phyloP scores from a whole-genome alignment of 441 rosid genomes.

The Croton laevigatus region DNA sequence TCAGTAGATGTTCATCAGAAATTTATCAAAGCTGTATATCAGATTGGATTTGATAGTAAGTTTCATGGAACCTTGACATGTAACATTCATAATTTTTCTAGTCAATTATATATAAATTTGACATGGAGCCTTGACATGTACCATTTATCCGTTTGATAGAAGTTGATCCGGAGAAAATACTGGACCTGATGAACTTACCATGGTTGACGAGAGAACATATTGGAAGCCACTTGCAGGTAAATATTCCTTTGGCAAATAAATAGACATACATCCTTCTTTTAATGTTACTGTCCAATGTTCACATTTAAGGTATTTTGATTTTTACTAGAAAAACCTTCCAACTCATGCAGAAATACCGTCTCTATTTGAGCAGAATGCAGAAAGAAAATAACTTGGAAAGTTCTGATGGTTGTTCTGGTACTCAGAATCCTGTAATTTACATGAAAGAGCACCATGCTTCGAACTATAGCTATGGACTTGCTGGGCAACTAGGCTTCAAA shows the following conservation, averaged over 20 bases:
- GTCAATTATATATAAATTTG: too few relatives aligned
- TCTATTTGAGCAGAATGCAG: conserved; percentile 80
- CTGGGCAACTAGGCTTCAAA: conserved; percentile 17
- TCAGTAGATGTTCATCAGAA: conserved; percentile 54
- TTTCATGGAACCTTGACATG: conserved; percentile 30
- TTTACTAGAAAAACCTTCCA: conserved; percentile 10
- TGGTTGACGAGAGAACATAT: conserved; percentile 81
- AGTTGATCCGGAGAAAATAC: conserved; percentile 82
- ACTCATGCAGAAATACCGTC: conserved; percentile 84
- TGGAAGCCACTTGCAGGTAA: conserved; percentile 91
- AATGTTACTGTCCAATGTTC: neutral
- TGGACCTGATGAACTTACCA: conserved; percentile 67
- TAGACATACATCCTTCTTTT: neutral
- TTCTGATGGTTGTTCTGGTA: conserved; percentile 34
- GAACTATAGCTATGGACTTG: conserved; percentile 34
- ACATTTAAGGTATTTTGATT: neutral
- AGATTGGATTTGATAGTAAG: conserved; percentile 73
- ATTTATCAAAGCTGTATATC: conserved; percentile 62
- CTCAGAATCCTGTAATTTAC: conserved; percentile 38
- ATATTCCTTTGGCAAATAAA: neutral
- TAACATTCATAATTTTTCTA: conserved; percentile 19
- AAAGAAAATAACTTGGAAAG: conserved; percentile 53
- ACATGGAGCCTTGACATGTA: conserved; percentile 29
- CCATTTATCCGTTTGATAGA: conserved; percentile 58
- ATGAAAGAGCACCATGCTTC: conserved; percentile 34